Evolutionary conservation across 2,329 filamentous ascomycete genomes (phyloP), one percentile per base, ranked within the genome.

Genomic region (Fusarium scirpi): DNA sequence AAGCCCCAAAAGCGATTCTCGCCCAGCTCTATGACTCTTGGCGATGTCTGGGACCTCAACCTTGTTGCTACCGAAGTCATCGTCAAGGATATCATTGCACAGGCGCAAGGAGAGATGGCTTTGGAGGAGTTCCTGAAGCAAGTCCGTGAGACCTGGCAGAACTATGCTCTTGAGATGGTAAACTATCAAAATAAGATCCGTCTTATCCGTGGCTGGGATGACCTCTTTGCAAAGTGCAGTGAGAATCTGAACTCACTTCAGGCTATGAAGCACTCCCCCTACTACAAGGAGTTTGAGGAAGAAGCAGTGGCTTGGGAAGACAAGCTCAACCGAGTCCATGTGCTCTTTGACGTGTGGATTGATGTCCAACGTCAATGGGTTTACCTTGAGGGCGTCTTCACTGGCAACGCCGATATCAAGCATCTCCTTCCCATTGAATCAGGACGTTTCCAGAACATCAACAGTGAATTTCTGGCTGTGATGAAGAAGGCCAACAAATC

Each of bases 301-400:
- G 96, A 99, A 74, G 97, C 97, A 9, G 92, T 94, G 1, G 89
- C 92, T 2, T 99, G 96, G 96, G 97, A 99, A 81, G 97, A 99
- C 82, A 97, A 97, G 80, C 87, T 99, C 27, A 99, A 98, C 80
- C 90, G 96, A 47, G 94, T 99, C 4, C 96, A 99, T 78, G 94
- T 99, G 18, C 87, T 99, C 12, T 99, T 99, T 77, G 96, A 99
- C 79, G 94, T 99, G 18, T 99, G 97, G 97, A 99, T 99, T 75
- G 97, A 99, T 81, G 97, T 99, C n/a, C 96, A 99, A 80, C 92
- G 97, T 67, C 96, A 99, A 82, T 99, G 96, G 96, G 96, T 99
- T 10, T 99, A 99, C 79, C 89, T 99, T 8, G 97, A 99, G 82
- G 96, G 96, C 72, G 96, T 99, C 34, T 99, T 99, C 79, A 98